Percentiles rank a stretch among this genome's conserved stretches.
Evolutionary conservation across 2,329 filamentous ascomycete genomes (phyloP).

Genomic region (Coleophoma cylindrospora): DNA sequence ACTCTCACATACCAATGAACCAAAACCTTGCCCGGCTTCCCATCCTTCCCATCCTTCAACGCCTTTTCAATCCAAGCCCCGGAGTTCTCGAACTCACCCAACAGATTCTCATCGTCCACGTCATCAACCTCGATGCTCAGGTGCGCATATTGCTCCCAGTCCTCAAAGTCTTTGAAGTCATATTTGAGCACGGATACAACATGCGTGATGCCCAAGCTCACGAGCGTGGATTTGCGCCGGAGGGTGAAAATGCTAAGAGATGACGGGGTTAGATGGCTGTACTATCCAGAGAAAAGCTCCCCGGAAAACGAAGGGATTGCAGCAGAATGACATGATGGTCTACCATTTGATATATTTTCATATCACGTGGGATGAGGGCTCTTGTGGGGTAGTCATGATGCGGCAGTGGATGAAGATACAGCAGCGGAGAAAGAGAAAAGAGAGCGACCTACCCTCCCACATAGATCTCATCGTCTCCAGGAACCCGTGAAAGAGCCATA

Average conservation of each 20-base stretch:
- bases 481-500: constrained; percentile 63
- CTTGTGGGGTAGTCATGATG: not conserved
- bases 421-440: not conserved
- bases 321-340: not conserved
- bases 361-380: constrained; percentile 22
- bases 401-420: constrained; percentile 2
- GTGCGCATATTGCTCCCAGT: constrained; percentile 61
- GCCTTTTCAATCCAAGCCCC: constrained; percentile 81
- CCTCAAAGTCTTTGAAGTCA: constrained; percentile 50
- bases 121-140: constrained; percentile 84
- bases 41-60: constrained; percentile 48
- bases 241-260: constrained; percentile 69
- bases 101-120: constrained; percentile 80
- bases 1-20: constrained; percentile 61
- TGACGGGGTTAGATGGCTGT: constrained; percentile 8
- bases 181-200: constrained; percentile 77
- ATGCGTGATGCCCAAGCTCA: constrained; percentile 76
- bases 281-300: not conserved
- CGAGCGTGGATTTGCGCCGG: constrained; percentile 64
- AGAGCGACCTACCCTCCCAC: constrained; percentile 64
- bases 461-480: constrained; percentile 66
- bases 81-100: constrained; percentile 73
- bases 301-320: not conserved
- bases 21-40: constrained; percentile 52
- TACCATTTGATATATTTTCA: constrained; percentile 23